Percentiles rank a stretch among this genome's conserved stretches.
Conservation (phyloP, 2,329 filamentous ascomycete species). For the Ustilaginoidea virens region DNA sequence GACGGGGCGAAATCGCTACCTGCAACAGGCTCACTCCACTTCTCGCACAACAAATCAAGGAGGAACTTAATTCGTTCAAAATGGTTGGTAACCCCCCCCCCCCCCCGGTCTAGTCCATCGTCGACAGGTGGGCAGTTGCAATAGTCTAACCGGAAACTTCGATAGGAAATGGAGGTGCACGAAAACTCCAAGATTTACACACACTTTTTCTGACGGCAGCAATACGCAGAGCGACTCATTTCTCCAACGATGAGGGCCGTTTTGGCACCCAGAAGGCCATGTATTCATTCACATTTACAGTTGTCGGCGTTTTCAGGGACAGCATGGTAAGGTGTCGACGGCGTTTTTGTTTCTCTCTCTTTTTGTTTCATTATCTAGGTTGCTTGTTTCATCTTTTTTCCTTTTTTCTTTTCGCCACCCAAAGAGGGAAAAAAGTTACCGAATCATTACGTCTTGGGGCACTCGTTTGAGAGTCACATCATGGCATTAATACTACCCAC, state of each 20-base stretch:
- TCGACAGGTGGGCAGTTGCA: no score
- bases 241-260: conserved; percentile 10
- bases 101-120: no score
- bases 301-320: conserved; percentile 35
- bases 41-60: conserved; percentile 97
- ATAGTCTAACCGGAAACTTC: neutral
- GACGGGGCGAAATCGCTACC: conserved; percentile 87
- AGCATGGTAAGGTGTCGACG: conserved; percentile 44
- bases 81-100: conserved; percentile 56
- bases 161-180: conserved; percentile 97
- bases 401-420: no score
- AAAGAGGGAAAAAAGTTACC: no score
- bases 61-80: conserved; percentile 98
- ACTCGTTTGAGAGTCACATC: no score
- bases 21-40: conserved; percentile 96
- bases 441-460: no score
- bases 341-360: conserved; percentile 33
- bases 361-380: no score
- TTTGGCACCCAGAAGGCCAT: conserved; percentile 20
- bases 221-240: conserved; percentile 12
- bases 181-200: conserved; percentile 98
- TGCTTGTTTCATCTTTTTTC: no score
- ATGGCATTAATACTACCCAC: conserved; percentile 21
- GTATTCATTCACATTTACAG: conserved; percentile 35
- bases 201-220: conserved; percentile 81